A percentile compares a stretch with the other conserved stretches of the same genome.
phyloP scores from a whole-genome alignment of 441 rosid genomes.

The Viola pubescens region DNA sequence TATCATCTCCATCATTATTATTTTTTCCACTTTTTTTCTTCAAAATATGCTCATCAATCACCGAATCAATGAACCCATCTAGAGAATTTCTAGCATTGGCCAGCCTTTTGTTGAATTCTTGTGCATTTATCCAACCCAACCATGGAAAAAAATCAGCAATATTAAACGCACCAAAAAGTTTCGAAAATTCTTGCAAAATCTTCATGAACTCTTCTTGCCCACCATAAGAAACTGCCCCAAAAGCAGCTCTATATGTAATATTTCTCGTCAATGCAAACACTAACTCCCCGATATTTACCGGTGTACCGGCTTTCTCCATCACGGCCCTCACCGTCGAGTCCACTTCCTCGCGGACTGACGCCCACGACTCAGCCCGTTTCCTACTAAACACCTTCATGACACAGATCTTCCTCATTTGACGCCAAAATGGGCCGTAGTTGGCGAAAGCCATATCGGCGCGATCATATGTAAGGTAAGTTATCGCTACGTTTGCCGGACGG shows the following conservation, averaged over 20 bases:
- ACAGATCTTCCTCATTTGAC: conserved; percentile 79
- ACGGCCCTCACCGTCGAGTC: conserved; percentile 27
- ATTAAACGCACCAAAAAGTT: conserved; percentile 80
- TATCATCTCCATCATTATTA: conserved; percentile 26
- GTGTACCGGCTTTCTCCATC: conserved; percentile 29
- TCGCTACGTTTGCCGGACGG: conserved; percentile 73
- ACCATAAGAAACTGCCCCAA: conserved; percentile 46
- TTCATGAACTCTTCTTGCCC: conserved; percentile 68
- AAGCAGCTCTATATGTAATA: conserved; percentile 63
- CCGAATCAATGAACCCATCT: conserved; percentile 58
- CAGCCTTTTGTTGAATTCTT: conserved; percentile 42
- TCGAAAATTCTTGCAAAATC: conserved; percentile 74
- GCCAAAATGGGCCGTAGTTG: conserved; percentile 80
- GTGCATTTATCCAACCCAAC: conserved; percentile 53
- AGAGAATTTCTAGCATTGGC: conserved; percentile 48
- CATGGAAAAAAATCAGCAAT: conserved; percentile 69
- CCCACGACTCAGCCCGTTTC: conserved; percentile 78
- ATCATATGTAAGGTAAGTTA: conserved; percentile 59
- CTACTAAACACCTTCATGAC: conserved; percentile 76
- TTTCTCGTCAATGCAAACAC: conserved; percentile 56
- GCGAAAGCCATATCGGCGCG: conserved; percentile 87
- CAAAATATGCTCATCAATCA: conserved; percentile 70
- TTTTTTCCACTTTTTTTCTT: conserved; percentile 23
- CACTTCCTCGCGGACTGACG: conserved; percentile 66
- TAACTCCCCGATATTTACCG: conserved; percentile 53